Conservation (phyloP, 2,329 filamentous ascomycete species). For the Pseudodiploospora longispora region DNA sequence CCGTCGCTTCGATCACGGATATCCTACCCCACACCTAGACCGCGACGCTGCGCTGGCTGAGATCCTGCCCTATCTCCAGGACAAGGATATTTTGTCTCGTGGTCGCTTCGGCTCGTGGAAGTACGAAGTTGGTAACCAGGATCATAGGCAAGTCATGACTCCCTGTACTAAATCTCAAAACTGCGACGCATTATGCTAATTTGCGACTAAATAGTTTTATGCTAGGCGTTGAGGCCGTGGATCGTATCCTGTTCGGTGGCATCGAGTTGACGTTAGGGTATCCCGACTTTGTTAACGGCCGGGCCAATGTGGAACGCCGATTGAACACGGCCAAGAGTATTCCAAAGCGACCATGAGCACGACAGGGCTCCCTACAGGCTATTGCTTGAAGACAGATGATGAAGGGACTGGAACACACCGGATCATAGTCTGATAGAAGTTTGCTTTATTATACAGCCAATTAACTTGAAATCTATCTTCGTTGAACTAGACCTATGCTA, state of each 20-base stretch:
- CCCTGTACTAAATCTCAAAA: not conserved
- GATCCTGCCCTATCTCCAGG: constrained; percentile 76
- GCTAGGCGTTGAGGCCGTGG: constrained; percentile 44
- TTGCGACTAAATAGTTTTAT: not conserved
- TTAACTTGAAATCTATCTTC: no score
- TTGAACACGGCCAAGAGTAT: not conserved
- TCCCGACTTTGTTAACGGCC: constrained; percentile 72
- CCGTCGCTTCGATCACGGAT: constrained; percentile 88
- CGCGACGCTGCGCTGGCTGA: constrained; percentile 81
- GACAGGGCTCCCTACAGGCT: no score
- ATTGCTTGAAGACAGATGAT: no score
- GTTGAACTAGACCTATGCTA: no score
- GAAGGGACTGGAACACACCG: no score
- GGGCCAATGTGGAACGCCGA: constrained; percentile 38
- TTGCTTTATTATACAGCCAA: no score
- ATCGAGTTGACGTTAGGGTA: constrained; percentile 83
- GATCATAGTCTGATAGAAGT: no score
- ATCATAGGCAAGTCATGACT: constrained; percentile 7
- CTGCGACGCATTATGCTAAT: not conserved
- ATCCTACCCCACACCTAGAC: constrained; percentile 76
- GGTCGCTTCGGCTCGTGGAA: constrained; percentile 89
- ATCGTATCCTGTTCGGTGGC: constrained; percentile 73
- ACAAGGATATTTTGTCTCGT: constrained; percentile 77
- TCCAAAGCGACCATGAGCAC: no score
- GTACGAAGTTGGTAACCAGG: constrained; percentile 54